Evolutionary conservation across 441 rosid species (phyloP).

Genomic region (Croton setiger): DNA sequence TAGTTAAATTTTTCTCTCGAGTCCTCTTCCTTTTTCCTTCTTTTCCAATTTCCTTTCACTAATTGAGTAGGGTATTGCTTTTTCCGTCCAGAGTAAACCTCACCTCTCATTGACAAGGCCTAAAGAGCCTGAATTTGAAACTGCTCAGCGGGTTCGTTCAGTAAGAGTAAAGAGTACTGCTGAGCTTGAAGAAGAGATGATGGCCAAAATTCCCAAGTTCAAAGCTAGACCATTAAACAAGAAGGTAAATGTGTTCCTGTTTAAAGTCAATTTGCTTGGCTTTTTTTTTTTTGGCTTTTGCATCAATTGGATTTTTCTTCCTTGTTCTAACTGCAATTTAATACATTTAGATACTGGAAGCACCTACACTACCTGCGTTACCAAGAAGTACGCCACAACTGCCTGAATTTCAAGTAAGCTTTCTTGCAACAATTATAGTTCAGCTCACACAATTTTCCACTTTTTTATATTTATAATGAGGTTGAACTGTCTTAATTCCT

Average conservation of each 20-base stretch:
- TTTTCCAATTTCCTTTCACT: conserved; percentile 19
- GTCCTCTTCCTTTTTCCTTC: background rate
- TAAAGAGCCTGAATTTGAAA: conserved; percentile 89
- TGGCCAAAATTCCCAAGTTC: conserved; percentile 94
- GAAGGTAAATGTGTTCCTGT: conserved; percentile 49
- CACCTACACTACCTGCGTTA: conserved; percentile 55
- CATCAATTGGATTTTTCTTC: background rate
- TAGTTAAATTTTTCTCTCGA: conserved; percentile 1
- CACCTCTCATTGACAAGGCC: conserved; percentile 84
- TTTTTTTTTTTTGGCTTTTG: too few species aligned
- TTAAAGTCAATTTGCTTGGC: background rate
- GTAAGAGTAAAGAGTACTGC: conserved; percentile 75
- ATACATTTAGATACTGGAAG: conserved; percentile 61
- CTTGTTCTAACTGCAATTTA: background rate
- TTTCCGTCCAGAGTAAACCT: conserved; percentile 54
- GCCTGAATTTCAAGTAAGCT: conserved; percentile 76
- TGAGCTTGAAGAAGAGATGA: conserved; percentile 97
- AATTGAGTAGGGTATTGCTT: conserved; percentile 28
- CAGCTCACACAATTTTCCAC: background rate
- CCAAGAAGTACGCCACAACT: conserved; percentile 72
- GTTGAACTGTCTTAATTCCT: conserved; percentile 18
- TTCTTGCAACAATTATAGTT: background rate
- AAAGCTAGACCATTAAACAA: conserved; percentile 94
- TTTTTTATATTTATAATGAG: background rate
- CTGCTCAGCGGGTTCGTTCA: conserved; percentile 79